Conservation (phyloP, 106 monocot species). For the Dioscorea zingiberensis region DNA sequence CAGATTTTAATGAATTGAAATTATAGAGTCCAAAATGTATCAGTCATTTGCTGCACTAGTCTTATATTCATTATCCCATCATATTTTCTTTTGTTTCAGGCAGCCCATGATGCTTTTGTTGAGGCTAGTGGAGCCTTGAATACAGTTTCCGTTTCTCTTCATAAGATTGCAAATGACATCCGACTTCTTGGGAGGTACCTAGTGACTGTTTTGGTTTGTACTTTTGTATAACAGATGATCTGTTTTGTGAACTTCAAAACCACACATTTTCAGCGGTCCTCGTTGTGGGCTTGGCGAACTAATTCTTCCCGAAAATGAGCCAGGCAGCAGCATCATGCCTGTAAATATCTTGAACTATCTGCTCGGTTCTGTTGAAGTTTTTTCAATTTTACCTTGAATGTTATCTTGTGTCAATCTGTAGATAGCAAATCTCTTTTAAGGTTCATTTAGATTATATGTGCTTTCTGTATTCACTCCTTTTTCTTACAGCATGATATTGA, state of each 20-base stretch:
- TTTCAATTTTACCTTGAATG: not conserved
- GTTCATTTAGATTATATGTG: not conserved
- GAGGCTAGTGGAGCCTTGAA: slow-evolving; percentile 95
- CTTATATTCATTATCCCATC: too few relatives aligned
- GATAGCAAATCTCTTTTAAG: not conserved
- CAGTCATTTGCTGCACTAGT: not conserved
- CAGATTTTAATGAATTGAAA: too few relatives aligned
- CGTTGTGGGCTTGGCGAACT: slow-evolving; percentile 98
- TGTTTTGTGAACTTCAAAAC: not conserved
- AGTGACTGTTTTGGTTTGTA: not conserved
- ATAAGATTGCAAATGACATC: slow-evolving; percentile 98
- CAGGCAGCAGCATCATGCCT: slow-evolving; percentile 99
- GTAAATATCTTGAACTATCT: slow-evolving; percentile 27
- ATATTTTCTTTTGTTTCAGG: slow-evolving; percentile 32
- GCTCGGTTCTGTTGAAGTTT: not conserved
- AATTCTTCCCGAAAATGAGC: slow-evolving; percentile 96
- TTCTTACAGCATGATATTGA: not conserved
- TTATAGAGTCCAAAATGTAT: not conserved
- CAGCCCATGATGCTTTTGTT: slow-evolving; percentile 99
- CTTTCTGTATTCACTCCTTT: not conserved
- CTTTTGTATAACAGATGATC: not conserved
- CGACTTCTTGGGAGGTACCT: slow-evolving; percentile 86
- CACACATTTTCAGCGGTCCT: slow-evolving; percentile 47
- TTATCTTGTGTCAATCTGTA: not conserved
- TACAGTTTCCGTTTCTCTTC: slow-evolving; percentile 87